Base-by-base conservation (phyloP, 768 basidiomycete genomes). In the Kwoniella dendrophila region DNA sequence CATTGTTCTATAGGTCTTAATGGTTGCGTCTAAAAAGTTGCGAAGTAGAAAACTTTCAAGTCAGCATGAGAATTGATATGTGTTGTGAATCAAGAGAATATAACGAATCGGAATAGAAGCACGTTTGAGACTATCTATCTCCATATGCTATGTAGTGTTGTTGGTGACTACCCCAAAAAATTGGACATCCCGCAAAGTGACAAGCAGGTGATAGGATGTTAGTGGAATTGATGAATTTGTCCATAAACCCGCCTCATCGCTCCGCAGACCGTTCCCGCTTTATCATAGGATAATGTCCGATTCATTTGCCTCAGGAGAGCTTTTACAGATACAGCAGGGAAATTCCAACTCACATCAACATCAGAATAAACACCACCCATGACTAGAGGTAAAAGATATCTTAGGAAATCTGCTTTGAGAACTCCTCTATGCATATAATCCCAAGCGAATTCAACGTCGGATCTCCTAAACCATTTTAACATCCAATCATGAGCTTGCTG, bases 321-420 rank as follows among this genome's bases (percentile, higher is more conserved):
- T 6, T 3, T 24, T 7, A 47, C 7, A 47, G 3, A 47, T 11
- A 43, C 18, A 36, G 5, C 8, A 50, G 27, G 30, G 16, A 10
- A 22, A 45, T 14, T 18, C n/a, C 18, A n/a, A 68, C 75, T 76
- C 60, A 76, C 75, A 47, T 76, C 72, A 20, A 74, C 75, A 56
- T 76, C 75, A 24, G 71, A 67, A 43, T 76, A 76, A 32, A 74
- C 69, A 14, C 75, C 75, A 6, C 75, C 75, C 29, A 69, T 41
- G 2, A 76, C 41, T 20, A 76, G 43, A 20, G 71, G 65, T 12
- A 76, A 49, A 22, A 76, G 57, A 57, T 76, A 76, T 26, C 72
- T 47, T 44, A 76, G 59, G 52, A 76, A 74, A 54, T 74, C 75
- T 36, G 75, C 75, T 50, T 59, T 66, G 20, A 74, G 56, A 14